These are phyloP conservation scores for Aspergillus heteromorphus DNA, from an alignment of 495 filamentous ascomycete species.

Conservation along the genomic window DNA sequence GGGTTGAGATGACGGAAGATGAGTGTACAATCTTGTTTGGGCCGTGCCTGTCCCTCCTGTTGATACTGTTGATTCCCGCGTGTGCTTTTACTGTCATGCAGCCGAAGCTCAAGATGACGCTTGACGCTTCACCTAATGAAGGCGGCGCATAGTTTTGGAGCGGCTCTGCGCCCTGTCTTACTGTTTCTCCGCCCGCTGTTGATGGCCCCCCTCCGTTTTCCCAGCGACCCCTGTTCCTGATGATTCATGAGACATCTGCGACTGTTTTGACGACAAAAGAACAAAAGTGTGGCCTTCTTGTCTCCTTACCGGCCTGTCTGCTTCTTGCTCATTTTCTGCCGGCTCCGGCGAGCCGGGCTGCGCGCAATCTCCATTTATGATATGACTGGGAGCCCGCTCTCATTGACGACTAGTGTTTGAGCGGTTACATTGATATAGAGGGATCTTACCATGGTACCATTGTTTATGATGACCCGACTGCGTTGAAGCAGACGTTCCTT, in stretches of 20 bases:
- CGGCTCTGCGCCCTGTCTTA: neutral
- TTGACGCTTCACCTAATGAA: neutral
- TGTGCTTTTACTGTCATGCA: constrained; percentile 2
- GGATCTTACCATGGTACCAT: neutral
- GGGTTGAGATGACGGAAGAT: constrained; percentile 2
- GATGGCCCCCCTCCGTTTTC: neutral
- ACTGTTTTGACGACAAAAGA: constrained; percentile 5
- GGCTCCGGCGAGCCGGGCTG: neutral
- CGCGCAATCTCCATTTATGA: neutral
- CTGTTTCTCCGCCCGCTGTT: neutral
- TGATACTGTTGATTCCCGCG: neutral
- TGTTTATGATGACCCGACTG: neutral
- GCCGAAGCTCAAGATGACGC: neutral
- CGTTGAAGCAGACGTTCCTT: too few relatives aligned
- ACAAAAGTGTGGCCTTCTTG: constrained; percentile 10
- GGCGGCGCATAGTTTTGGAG: neutral
- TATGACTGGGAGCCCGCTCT: neutral
- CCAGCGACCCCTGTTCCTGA: constrained; percentile 3
- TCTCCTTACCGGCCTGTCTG: neutral
- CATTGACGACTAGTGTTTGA: neutral
- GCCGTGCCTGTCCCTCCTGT: neutral
- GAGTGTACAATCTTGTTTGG: constrained; percentile 6
- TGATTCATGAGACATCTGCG: constrained; percentile 6
- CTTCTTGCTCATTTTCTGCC: neutral
- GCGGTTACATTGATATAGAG: neutral